A percentile compares a stretch with the other conserved stretches of the same genome.
Conservation (phyloP, 1,284 basidiomycete genomes). For the Leccinum griseonigrum region DNA sequence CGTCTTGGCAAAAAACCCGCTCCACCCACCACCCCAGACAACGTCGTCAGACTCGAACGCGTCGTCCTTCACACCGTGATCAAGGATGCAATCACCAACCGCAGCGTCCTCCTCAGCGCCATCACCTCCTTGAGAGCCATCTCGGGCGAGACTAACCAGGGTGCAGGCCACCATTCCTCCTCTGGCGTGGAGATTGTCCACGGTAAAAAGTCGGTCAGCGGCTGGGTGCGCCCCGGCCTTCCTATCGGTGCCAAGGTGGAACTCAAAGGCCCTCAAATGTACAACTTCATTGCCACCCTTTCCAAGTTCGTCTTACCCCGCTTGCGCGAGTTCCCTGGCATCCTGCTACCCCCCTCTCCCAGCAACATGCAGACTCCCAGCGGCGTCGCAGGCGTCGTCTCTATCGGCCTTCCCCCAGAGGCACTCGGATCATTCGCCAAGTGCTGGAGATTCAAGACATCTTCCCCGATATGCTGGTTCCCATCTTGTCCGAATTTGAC, state of each 20-base stretch:
- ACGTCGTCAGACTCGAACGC: slow-evolving; percentile 75
- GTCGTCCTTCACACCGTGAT: slow-evolving; percentile 85
- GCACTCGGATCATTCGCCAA: slow-evolving; percentile 90
- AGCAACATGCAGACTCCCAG: slow-evolving; percentile 65
- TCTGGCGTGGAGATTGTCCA: slow-evolving; percentile 80
- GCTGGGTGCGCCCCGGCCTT: slow-evolving; percentile 84
- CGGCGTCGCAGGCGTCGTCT: slow-evolving; percentile 83
- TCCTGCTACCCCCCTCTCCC: slow-evolving; percentile 69
- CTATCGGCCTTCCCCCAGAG: slow-evolving; percentile 80
- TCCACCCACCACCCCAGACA: slow-evolving; percentile 60
- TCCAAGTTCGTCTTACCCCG: slow-evolving; percentile 94
- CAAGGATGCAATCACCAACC: slow-evolving; percentile 76
- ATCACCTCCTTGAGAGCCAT: slow-evolving; percentile 89
- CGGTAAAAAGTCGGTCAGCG: slow-evolving; percentile 78
- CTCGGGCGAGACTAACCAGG: slow-evolving; percentile 76
- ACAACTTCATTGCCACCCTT: slow-evolving; percentile 87
- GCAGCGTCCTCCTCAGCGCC: slow-evolving; percentile 76
- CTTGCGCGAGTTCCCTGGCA: slow-evolving; percentile 85
- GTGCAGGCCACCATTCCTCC: slow-evolving; percentile 65
- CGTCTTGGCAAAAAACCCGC: slow-evolving; percentile 65
- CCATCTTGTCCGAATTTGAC: slow-evolving; percentile 69
- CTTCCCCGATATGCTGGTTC: slow-evolving; percentile 89
- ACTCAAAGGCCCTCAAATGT: slow-evolving; percentile 88
- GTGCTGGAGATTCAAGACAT: slow-evolving; percentile 25
- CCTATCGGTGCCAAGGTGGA: slow-evolving; percentile 90